phyloP scores from a whole-genome alignment of 2,329 filamentous ascomycete species.

The Westerdykella aurantiaca region DNA sequence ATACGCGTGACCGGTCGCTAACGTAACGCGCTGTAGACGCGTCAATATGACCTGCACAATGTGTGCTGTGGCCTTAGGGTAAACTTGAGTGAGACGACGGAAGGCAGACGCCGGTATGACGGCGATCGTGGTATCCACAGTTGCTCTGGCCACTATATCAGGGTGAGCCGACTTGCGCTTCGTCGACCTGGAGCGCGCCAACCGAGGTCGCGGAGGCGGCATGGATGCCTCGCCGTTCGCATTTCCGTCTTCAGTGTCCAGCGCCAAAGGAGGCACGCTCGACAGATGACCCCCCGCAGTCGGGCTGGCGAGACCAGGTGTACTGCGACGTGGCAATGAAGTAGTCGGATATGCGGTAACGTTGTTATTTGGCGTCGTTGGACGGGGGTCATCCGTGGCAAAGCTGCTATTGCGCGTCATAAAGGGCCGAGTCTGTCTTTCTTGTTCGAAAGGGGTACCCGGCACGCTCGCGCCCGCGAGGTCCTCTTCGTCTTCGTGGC shows the following conservation, averaged over 20 bases:
- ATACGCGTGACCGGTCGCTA: constrained; percentile 91
- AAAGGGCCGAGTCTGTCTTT: constrained; percentile 13
- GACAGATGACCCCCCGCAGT: constrained; percentile 40
- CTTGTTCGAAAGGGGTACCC: constrained; percentile 17
- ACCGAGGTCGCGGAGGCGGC: constrained; percentile 9
- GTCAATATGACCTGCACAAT: constrained; percentile 98
- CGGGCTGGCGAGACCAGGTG: constrained; percentile 32
- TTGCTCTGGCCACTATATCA: constrained; percentile 93
- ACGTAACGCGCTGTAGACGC: constrained; percentile 85
- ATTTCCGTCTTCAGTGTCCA: constrained; percentile 47
- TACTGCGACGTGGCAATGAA: constrained; percentile 20
- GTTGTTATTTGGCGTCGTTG: constrained; percentile 23
- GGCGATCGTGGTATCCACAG: constrained; percentile 93
- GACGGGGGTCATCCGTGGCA: constrained; percentile 27
- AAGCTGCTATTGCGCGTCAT: constrained; percentile 26
- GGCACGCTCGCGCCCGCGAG: constrained; percentile 22
- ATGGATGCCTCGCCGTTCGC: constrained; percentile 13
- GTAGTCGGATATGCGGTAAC: constrained; percentile 11
- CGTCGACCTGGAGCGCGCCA: constrained; percentile 28
- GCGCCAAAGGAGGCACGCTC: constrained; percentile 66
- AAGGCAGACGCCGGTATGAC: constrained; percentile 98
- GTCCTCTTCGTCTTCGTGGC: constrained; percentile 63
- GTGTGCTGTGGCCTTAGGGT: constrained; percentile 92
- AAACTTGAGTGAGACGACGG: constrained; percentile 82
- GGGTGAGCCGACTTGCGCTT: constrained; percentile 76